A percentile compares a stretch with the other conserved stretches of the same genome.
These are phyloP conservation scores for Tagetes patula DNA, from an alignment of 129 eudicot species.

Conservation along the genomic window DNA sequence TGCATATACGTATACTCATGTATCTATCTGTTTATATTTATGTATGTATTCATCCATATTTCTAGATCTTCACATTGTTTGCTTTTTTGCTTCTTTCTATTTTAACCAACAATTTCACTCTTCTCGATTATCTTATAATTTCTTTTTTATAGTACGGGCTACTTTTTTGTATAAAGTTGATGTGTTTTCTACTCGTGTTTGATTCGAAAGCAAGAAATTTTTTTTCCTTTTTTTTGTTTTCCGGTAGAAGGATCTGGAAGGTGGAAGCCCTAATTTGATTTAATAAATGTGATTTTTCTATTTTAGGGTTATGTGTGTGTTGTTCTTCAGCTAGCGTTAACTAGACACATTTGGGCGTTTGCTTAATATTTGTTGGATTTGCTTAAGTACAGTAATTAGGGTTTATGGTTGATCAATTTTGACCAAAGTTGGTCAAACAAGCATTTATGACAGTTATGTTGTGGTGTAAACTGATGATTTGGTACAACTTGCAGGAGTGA, in stretches of 20 bases:
- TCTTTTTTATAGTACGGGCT: background rate
- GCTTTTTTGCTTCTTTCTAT: background rate
- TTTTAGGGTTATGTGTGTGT: conserved; percentile 21
- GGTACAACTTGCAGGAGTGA: conserved; percentile 16
- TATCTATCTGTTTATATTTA: too few relatives aligned
- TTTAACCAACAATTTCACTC: background rate
- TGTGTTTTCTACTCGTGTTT: background rate
- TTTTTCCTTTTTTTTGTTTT: background rate
- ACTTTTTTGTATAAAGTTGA: background rate
- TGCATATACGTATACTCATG: background rate
- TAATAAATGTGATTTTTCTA: background rate
- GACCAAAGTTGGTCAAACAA: too few relatives aligned
- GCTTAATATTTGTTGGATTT: background rate
- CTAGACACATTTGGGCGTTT: background rate
- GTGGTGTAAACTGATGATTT: background rate
- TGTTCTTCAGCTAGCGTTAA: conserved; percentile 25
- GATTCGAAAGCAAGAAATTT: background rate
- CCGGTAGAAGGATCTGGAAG: background rate
- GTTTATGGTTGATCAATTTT: conserved; percentile 10
- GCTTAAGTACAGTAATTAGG: background rate
- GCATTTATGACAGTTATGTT: background rate
- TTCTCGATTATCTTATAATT: background rate
- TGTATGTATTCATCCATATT: background rate
- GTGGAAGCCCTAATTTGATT: conserved; percentile 6
- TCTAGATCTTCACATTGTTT: background rate